These are phyloP conservation scores for Ophiostoma himal-ulmi DNA, from an alignment of 2,329 filamentous ascomycete genomes.

Conservation along the genomic window DNA sequence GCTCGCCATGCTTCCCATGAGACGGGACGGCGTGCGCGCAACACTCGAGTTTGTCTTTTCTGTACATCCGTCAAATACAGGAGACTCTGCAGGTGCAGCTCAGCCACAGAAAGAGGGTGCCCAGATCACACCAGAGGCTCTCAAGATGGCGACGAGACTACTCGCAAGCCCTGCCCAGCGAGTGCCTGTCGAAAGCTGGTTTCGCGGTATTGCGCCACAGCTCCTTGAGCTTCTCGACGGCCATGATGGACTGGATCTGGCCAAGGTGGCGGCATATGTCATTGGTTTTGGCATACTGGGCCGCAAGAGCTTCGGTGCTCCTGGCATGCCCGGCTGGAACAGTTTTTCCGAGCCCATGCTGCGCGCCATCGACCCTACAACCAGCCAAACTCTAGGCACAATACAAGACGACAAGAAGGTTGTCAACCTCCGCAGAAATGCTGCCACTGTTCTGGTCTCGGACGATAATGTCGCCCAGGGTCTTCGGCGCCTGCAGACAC, in stretches of 20 bases:
- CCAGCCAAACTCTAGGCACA: background rate
- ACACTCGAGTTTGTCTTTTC: slow-evolving; percentile 67
- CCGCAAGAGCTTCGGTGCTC: slow-evolving; percentile 57
- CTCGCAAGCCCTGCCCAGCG: slow-evolving; percentile 54
- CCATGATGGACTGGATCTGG: slow-evolving; percentile 50
- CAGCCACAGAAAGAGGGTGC: slow-evolving; percentile 51
- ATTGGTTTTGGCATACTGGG: slow-evolving; percentile 63
- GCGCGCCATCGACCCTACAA: slow-evolving; percentile 43
- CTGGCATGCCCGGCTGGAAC: slow-evolving; percentile 58
- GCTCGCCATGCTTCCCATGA: slow-evolving; percentile 56
- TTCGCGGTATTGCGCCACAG: slow-evolving; percentile 54
- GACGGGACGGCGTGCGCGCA: slow-evolving; percentile 57
- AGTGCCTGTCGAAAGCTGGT: slow-evolving; percentile 54
- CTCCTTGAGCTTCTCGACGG: slow-evolving; percentile 58
- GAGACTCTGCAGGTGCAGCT: slow-evolving; percentile 35
- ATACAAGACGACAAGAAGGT: slow-evolving; percentile 40
- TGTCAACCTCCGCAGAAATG: slow-evolving; percentile 41
- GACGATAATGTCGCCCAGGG: slow-evolving; percentile 45
- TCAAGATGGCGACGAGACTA: slow-evolving; percentile 57
- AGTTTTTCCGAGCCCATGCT: slow-evolving; percentile 56
- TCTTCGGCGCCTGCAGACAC: slow-evolving; percentile 49
- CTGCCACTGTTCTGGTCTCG: slow-evolving; percentile 39
- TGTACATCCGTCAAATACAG: slow-evolving; percentile 53
- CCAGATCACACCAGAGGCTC: slow-evolving; percentile 61
- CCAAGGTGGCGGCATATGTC: slow-evolving; percentile 54